Conservation (phyloP, 176 grass and related monocot genomes). For the Rhipidocladum racemiflorum region DNA sequence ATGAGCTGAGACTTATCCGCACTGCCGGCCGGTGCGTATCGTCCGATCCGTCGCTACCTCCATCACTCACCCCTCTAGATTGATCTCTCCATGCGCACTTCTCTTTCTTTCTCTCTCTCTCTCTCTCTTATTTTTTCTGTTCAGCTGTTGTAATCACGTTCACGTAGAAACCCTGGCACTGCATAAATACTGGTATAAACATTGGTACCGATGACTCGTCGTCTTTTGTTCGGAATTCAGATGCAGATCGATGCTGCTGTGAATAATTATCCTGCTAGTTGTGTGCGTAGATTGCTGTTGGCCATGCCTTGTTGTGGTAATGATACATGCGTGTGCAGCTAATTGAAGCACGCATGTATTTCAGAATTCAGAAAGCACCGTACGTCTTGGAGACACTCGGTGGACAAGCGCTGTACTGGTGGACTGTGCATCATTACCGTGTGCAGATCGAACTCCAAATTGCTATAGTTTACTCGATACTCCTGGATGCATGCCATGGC, state of each 20-base stretch:
- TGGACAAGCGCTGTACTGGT: neutral
- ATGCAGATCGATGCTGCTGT: neutral
- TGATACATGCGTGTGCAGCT: neutral
- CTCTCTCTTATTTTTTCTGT: neutral
- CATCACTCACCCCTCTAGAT: neutral
- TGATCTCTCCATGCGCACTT: constrained; percentile 17
- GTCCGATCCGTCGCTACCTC: neutral
- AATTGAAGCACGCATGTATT: neutral
- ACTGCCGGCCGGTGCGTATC: neutral
- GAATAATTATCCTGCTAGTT: neutral
- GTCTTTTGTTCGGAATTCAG: neutral
- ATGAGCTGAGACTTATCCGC: neutral
- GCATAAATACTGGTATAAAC: neutral
- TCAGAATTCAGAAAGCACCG: neutral
- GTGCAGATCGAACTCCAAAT: neutral
- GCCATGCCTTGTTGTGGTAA: constrained; percentile 15
- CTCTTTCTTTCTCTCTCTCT: neutral
- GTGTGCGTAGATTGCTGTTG: constrained; percentile 19
- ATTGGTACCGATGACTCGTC: neutral
- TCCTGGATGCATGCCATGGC: neutral
- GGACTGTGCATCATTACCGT: neutral
- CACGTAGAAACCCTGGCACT: neutral
- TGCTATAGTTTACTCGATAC: neutral
- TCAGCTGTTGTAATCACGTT: constrained; percentile 9
- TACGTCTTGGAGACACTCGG: neutral